Percentiles rank a stretch among this genome's conserved stretches.
Evolutionary conservation across 345 rosid species (phyloP).

Genomic region (Salix koriyanagi): DNA sequence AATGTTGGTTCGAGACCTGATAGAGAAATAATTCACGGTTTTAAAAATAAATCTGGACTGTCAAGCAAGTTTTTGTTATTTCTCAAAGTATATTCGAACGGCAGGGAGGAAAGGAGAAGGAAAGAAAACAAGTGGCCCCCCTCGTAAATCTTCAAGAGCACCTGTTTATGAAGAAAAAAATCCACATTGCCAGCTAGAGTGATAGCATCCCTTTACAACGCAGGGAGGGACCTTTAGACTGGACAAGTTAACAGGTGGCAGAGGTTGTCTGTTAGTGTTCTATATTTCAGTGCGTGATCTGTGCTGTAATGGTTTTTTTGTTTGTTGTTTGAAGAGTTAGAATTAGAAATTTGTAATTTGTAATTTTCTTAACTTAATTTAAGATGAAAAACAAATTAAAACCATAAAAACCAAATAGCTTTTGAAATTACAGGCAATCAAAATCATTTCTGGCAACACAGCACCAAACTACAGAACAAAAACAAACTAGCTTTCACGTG

Average conservation of each 20-base stretch:
- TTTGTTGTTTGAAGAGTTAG: no score
- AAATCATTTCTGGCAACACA: no score
- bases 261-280: not conserved
- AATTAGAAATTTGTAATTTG: no score
- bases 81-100: not conserved
- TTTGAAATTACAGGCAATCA: no score
- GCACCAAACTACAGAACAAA: no score
- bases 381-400: no score
- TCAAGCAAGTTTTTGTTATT: not conserved
- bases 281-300: not conserved
- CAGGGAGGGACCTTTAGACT: not conserved
- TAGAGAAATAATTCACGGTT: not conserved
- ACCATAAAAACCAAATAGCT: no score
- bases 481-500: no score
- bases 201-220: slow-evolving; percentile 4
- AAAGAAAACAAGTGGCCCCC: not conserved
- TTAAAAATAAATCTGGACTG: not conserved
- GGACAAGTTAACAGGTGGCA: not conserved
- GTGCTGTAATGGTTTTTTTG: no score
- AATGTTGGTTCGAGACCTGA: not conserved
- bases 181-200: slow-evolving; percentile 19
- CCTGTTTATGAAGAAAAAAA: not conserved
- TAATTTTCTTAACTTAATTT: no score
- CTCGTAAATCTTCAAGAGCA: not conserved
- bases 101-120: not conserved